A percentile compares a stretch with the other conserved stretches of the same genome.
phyloP scores from a whole-genome alignment of 1,139 yeast species.

The Pichia kudriavzevii region DNA sequence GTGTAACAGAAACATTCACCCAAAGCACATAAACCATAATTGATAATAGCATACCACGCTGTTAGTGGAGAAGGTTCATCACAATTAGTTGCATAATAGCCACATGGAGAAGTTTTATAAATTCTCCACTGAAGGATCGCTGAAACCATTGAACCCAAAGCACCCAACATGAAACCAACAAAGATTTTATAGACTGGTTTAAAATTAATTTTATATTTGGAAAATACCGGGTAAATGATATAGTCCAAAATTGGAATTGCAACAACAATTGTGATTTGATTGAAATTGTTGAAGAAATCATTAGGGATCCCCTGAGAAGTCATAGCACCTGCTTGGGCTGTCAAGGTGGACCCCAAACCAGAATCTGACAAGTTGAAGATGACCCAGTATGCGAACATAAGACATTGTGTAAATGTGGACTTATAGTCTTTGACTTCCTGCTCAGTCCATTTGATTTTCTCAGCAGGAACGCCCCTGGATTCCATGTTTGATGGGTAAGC shows the following conservation, averaged over 20 bases:
- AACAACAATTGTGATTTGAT: conserved; percentile 57
- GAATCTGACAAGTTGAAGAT: conserved; percentile 55
- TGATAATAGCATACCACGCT: conserved; percentile 49
- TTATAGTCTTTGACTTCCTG: conserved; percentile 57
- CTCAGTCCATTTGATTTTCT: conserved; percentile 39
- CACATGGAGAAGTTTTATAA: conserved; percentile 75
- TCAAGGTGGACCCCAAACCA: conserved; percentile 55
- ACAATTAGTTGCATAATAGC: conserved; percentile 43
- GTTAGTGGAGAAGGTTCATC: conserved; percentile 42
- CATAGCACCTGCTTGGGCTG: conserved; percentile 63
- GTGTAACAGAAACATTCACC: conserved; percentile 65
- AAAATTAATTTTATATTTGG: conserved; percentile 43
- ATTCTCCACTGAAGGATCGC: conserved; percentile 75
- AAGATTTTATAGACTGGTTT: conserved; percentile 34
- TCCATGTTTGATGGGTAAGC: conserved; percentile 46
- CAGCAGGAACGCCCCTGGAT: conserved; percentile 33
- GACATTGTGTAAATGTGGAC: conserved; percentile 50
- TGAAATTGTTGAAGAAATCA: conserved; percentile 60
- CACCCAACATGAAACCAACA: conserved; percentile 66
- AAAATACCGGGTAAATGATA: conserved; percentile 46
- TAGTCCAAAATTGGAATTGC: conserved; percentile 57
- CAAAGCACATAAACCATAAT: conserved; percentile 49
- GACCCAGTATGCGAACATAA: conserved; percentile 52
- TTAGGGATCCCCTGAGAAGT: conserved; percentile 60
- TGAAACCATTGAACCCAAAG: conserved; percentile 68